Evolutionary conservation across 176 grass and related monocot genomes (phyloP), one percentile per base, ranked within the genome.

Genomic region (Juncus effusus): DNA sequence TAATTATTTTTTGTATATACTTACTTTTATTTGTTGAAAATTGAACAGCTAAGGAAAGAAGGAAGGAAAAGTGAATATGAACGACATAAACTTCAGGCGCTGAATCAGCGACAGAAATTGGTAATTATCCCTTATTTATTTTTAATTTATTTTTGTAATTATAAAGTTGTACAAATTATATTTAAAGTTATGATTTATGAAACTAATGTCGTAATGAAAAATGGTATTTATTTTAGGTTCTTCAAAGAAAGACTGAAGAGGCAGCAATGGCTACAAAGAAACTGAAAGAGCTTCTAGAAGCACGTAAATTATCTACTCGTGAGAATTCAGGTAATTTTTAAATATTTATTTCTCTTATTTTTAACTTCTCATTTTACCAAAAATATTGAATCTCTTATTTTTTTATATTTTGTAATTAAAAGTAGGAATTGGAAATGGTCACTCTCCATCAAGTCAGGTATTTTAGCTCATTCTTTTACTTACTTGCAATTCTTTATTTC

Each of bases 221-320:
- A 37, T 41, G 35, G 42, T 6, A 38, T 63, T 41, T 51, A 51
- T 62, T 50, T 67, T 36, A 99, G 95, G 86, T 94, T 84, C 79
- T 99, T 70, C 95, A 99, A 15, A 93, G 95, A 75, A 99, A 99
- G 69, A 87, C 95, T 13, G 95, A 99, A 82, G 95, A 99, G 74
- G 95, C 95, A 14, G 95, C 95, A 50, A 90, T 99, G 85, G 89
- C 95, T 65, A 94, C 95, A 13, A 99, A 99, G 85, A 93, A 82
- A 67, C 58, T 99, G 61, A 99, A 99, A 82, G 95, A 99, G 78
- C 72, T 99, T 81, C 76, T 99, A 57, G 95, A 99, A 86, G 86
- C 89, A 76, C 86, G 95, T 10, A 99, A 99, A 83, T 90, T 88
- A 71, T 80, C 89, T 28, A 52, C 76, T 36, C 85, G 83, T 58